A percentile compares a stretch with the other conserved stretches of the same genome.
Evolutionary conservation across 208 protist species (phyloP).

Genomic region (Tritrichomonas foetus): DNA sequence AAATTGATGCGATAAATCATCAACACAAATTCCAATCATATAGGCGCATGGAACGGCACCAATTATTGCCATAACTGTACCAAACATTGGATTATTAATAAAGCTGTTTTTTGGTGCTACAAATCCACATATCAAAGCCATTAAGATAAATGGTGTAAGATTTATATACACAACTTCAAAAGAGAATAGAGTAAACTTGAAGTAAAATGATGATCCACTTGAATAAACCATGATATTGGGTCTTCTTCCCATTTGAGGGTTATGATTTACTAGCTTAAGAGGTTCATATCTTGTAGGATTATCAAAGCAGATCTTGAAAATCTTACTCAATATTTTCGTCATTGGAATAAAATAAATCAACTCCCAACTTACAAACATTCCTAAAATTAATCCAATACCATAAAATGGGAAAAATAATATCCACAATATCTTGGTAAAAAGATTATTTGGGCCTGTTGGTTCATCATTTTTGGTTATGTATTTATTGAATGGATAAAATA

Average conservation of each 20-base stretch:
- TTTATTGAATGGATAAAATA: background rate
- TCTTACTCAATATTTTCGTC: background rate
- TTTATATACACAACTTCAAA: constrained; percentile 36
- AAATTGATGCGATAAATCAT: background rate
- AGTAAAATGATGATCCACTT: background rate
- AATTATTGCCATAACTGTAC: background rate
- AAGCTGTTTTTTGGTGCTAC: background rate
- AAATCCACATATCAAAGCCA: background rate
- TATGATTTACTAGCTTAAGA: background rate
- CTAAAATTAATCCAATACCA: background rate
- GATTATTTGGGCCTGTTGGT: background rate
- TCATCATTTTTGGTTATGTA: background rate
- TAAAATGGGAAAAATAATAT: background rate
- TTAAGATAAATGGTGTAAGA: background rate
- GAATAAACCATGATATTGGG: background rate
- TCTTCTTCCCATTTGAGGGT: background rate
- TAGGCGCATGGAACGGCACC: background rate
- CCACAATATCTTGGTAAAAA: background rate
- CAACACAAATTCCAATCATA: constrained; percentile 19
- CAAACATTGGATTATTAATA: background rate
- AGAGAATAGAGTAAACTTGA: background rate
- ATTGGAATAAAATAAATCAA: constrained; percentile 24
- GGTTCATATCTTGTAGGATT: background rate
- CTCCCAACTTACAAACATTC: background rate
- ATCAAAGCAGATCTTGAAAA: background rate